Percentiles rank a stretch among this genome's conserved stretches.
These are phyloP conservation scores for Penicillium bovifimosum DNA, from an alignment of 495 filamentous ascomycete species.

Conservation along the genomic window DNA sequence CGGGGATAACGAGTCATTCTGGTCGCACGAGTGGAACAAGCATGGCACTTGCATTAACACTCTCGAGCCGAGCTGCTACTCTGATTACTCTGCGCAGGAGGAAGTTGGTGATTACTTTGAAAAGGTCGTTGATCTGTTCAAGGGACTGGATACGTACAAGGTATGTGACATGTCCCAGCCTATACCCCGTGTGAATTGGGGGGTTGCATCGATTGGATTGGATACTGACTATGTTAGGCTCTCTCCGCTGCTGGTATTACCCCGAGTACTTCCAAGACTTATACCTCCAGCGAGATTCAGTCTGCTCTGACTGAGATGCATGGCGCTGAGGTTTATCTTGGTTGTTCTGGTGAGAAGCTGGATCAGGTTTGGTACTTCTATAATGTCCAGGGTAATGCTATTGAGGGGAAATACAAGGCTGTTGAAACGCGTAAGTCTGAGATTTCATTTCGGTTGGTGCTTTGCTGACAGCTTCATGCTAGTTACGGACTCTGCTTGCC, in stretches of 20 bases:
- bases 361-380: conserved; percentile 75
- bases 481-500: conserved; percentile 52
- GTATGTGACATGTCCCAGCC: conserved; percentile 30
- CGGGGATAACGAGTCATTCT: conserved; percentile 61
- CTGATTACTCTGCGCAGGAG: conserved; percentile 50
- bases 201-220: too few relatives aligned
- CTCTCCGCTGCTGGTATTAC: conserved; percentile 59
- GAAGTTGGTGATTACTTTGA: conserved; percentile 57
- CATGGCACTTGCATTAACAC: conserved; percentile 62
- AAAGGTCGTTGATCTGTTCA: conserved; percentile 54
- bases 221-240: conserved; percentile 30
- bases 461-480: conserved; percentile 12
- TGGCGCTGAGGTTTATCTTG: conserved; percentile 56
- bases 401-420: conserved; percentile 62
- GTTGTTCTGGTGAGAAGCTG: conserved; percentile 53
- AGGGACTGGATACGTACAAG: conserved; percentile 54
- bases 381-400: conserved; percentile 65
- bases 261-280: conserved; percentile 54
- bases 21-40: conserved; percentile 79
- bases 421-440: conserved; percentile 40
- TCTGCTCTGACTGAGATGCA: conserved; percentile 52
- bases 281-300: conserved; percentile 56
- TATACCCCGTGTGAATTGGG: too few relatives aligned
- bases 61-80: conserved; percentile 69
- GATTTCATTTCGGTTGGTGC: not conserved